These are phyloP conservation scores for Eucommia ulmoides DNA, from an alignment of 257 asterid genomes.

Conservation along the genomic window DNA sequence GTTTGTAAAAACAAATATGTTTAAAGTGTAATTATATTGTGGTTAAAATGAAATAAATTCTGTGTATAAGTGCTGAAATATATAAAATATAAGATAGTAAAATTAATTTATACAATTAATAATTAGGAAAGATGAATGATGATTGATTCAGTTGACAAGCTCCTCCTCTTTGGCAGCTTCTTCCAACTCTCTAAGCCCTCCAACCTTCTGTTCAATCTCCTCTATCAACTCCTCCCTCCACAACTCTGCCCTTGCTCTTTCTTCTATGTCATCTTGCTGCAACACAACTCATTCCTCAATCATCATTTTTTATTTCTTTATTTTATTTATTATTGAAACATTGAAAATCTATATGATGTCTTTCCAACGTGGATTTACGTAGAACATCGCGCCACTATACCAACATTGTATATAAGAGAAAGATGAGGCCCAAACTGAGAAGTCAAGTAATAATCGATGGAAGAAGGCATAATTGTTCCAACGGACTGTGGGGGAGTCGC, in stretches of 20 bases:
- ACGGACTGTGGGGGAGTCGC: too few relatives aligned
- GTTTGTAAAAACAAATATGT: too few relatives aligned
- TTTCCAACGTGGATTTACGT: neutral
- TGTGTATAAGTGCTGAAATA: neutral
- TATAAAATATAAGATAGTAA: too few relatives aligned
- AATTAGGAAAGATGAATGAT: neutral
- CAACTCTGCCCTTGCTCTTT: constrained; percentile 45
- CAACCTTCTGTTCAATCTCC: constrained; percentile 83
- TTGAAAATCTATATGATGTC: neutral
- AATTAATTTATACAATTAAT: too few relatives aligned
- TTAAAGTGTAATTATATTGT: too few relatives aligned
- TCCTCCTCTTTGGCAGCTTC: constrained; percentile 56
- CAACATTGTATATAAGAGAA: neutral
- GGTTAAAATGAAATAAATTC: too few relatives aligned
- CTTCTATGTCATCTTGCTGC: constrained; percentile 86
- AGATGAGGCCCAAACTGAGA: neutral
- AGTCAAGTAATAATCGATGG: too few relatives aligned
- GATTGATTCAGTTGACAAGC: constrained; percentile 29
- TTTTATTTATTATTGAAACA: neutral
- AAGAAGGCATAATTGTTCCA: too few relatives aligned
- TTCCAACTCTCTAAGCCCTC: constrained; percentile 58
- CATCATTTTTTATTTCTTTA: neutral
- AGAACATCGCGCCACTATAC: neutral
- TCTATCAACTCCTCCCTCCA: constrained; percentile 83
- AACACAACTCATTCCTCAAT: neutral